Percentiles rank a stretch among this genome's conserved stretches.
phyloP scores from a whole-genome alignment of 371 early-diverging fungal genomes.

The Cokeromyces recurvatus region DNA sequence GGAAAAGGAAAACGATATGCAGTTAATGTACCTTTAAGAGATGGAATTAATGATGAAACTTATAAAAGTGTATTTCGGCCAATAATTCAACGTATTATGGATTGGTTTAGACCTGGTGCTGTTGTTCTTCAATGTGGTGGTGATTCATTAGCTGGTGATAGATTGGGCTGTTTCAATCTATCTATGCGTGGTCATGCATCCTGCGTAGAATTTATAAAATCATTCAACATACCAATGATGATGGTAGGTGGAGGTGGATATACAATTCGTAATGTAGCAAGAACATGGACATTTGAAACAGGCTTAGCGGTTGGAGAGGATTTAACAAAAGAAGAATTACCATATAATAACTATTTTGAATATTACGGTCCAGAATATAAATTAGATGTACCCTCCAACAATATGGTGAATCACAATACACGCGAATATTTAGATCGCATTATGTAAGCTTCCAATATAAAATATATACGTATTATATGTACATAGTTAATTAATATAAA shows the following conservation, averaged over 20 bases:
- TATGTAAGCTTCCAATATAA: constrained; percentile 50
- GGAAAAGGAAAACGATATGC: constrained; percentile 90
- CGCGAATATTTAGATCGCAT: constrained; percentile 86
- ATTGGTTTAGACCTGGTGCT: constrained; percentile 92
- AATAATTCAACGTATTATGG: constrained; percentile 88
- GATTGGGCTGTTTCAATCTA: constrained; percentile 98
- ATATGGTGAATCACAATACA: constrained; percentile 96
- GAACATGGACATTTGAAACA: constrained; percentile 99
- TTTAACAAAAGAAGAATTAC: constrained; percentile 63
- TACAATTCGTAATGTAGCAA: constrained; percentile 96
- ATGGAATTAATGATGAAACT: constrained; percentile 96
- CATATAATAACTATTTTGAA: constrained; percentile 94
- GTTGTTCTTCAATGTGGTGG: constrained; percentile 99
- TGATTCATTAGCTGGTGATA: constrained; percentile 98
- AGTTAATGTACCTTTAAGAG: constrained; percentile 97
- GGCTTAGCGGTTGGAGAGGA: constrained; percentile 82
- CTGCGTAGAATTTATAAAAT: constrained; percentile 93
- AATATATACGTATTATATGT: too few relatives aligned
- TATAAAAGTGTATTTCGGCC: constrained; percentile 90
- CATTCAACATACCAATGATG: constrained; percentile 89
- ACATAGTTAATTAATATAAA: too few relatives aligned
- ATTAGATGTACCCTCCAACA: constrained; percentile 89
- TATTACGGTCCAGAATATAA: constrained; percentile 94
- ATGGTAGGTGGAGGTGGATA: constrained; percentile 99
- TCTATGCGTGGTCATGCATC: constrained; percentile 86